Conservation (phyloP, 805 yeast genomes). For the Torulaspora maleeae region DNA sequence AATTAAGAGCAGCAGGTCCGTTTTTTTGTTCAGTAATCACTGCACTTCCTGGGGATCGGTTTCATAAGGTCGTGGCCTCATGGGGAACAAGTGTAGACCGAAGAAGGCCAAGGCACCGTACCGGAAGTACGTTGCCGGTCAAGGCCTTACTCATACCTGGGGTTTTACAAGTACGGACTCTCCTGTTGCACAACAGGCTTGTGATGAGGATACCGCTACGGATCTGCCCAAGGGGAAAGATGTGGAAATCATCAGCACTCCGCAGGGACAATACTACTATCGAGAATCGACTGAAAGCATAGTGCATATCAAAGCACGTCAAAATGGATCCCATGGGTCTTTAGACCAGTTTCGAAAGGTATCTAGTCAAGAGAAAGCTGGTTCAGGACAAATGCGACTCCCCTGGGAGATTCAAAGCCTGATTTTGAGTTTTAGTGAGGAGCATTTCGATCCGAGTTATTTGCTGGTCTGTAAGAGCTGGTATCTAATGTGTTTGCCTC, state of each 20-base stretch:
- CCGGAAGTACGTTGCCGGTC: slow-evolving; percentile 59
- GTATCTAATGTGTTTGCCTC: slow-evolving; percentile 56
- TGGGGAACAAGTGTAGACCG: slow-evolving; percentile 87
- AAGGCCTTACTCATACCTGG: slow-evolving; percentile 32
- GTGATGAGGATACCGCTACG: slow-evolving; percentile 22
- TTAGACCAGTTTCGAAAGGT: slow-evolving; percentile 1
- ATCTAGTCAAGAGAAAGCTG: not conserved
- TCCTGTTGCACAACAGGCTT: slow-evolving; percentile 18
- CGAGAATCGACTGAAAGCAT: slow-evolving; percentile 17
- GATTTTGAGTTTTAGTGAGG: slow-evolving; percentile 31
- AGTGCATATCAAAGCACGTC: slow-evolving; percentile 13
- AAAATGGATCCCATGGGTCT: slow-evolving; percentile 7
- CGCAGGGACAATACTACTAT: slow-evolving; percentile 19
- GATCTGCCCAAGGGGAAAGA: slow-evolving; percentile 6
- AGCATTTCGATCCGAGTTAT: slow-evolving; percentile 36
- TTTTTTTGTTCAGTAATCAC: not conserved
- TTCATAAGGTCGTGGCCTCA: slow-evolving; percentile 25
- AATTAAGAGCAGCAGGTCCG: not conserved
- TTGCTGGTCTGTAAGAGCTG: slow-evolving; percentile 59
- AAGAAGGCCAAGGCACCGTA: slow-evolving; percentile 78
- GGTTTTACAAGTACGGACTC: slow-evolving; percentile 38
- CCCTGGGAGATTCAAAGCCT: slow-evolving; percentile 49
- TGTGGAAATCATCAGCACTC: slow-evolving; percentile 14
- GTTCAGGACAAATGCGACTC: slow-evolving; percentile 26
- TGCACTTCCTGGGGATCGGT: not conserved